Evolutionary conservation across 352 stramenopile species (phyloP).

Genomic region (Globisporangium okanoganense): DNA sequence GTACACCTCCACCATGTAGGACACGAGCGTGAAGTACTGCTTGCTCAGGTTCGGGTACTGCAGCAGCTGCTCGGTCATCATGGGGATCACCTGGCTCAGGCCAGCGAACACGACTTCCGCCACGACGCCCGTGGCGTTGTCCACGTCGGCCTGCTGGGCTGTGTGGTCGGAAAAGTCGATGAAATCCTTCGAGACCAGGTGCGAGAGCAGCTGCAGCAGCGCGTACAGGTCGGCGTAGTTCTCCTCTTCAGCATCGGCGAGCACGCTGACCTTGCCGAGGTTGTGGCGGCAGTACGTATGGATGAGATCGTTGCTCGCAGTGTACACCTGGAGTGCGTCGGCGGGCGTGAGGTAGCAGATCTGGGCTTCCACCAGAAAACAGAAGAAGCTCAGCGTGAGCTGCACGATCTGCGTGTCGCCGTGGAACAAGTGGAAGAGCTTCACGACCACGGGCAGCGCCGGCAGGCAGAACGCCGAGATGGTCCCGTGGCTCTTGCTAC

Average conservation of each 20-base stretch:
- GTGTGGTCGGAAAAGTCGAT: constrained; percentile 84
- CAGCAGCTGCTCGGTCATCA: constrained; percentile 88
- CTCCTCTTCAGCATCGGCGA: constrained; percentile 71
- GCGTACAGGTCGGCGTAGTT: constrained; percentile 69
- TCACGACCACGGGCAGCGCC: constrained; percentile 66
- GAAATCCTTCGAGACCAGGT: constrained; percentile 80
- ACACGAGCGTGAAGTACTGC: constrained; percentile 88
- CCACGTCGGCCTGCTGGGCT: constrained; percentile 47
- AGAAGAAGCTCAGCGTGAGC: constrained; percentile 75
- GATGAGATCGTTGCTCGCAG: constrained; percentile 67
- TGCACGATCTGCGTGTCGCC: constrained; percentile 68
- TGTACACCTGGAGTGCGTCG: constrained; percentile 73
- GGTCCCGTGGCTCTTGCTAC: constrained; percentile 42
- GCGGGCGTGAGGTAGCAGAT: constrained; percentile 68
- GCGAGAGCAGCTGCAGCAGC: constrained; percentile 74
- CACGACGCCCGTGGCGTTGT: constrained; percentile 60
- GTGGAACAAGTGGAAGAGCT: constrained; percentile 76
- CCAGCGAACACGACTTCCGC: constrained; percentile 88
- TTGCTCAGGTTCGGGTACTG: constrained; percentile 83
- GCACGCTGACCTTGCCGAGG: constrained; percentile 58
- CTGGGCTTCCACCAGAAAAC: constrained; percentile 73
- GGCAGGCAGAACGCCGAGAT: constrained; percentile 70
- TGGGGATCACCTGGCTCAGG: constrained; percentile 80
- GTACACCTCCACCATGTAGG: constrained; percentile 86
- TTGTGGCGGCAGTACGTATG: constrained; percentile 64